These are phyloP conservation scores for Vigna hirtella DNA, from an alignment of 306 rosid species.

Conservation along the genomic window DNA sequence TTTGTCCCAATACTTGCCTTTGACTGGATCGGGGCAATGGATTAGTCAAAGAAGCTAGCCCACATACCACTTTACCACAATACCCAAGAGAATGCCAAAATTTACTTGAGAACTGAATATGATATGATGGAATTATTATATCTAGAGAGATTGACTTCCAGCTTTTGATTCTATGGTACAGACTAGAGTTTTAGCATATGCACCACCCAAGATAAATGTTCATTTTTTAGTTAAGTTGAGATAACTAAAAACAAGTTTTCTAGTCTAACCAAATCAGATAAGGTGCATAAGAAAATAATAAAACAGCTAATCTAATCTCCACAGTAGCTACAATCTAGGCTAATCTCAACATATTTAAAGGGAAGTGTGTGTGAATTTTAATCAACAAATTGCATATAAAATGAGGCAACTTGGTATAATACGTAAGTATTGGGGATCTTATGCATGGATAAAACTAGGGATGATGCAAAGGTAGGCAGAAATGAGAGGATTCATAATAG, in stretches of 20 bases:
- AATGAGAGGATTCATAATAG: constrained; percentile 3
- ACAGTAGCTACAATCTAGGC: background rate
- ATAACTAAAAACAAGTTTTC: constrained; percentile 1
- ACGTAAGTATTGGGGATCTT: background rate
- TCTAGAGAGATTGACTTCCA: background rate
- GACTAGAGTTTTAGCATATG: background rate
- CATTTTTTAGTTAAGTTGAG: background rate
- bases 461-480: background rate
- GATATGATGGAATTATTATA: background rate
- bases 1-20: background rate
- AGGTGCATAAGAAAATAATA: background rate
- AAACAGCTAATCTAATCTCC: constrained; percentile 2
- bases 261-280: background rate
- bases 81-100: background rate
- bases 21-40: background rate
- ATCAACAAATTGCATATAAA: background rate
- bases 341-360: background rate
- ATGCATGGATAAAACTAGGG: background rate
- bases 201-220: background rate
- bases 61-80: background rate
- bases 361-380: background rate
- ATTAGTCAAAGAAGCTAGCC: background rate
- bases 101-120: background rate
- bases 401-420: background rate
- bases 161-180: background rate